phyloP scores from a whole-genome alignment of 2,329 filamentous ascomycete genomes.

The Calonectria fujianensis region DNA sequence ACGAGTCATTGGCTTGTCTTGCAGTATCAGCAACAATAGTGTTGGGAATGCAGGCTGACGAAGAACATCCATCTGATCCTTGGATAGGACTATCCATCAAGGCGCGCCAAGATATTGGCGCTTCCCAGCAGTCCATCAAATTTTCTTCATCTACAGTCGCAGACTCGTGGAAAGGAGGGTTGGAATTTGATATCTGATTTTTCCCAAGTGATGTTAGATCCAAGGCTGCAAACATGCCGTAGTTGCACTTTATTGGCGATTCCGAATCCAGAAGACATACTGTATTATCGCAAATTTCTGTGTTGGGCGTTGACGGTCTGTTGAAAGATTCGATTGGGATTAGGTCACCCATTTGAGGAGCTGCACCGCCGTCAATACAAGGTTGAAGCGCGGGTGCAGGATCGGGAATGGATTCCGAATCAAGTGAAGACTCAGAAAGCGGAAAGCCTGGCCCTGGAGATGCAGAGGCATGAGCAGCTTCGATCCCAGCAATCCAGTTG shows the following conservation, averaged over 20 bases:
- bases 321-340: neutral
- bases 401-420: neutral
- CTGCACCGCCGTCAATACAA: neutral
- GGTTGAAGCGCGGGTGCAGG: neutral
- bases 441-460: neutral
- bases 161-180: neutral
- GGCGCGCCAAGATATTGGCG: constrained; percentile 36
- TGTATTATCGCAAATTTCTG: neutral
- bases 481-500: constrained; percentile 24
- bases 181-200: neutral
- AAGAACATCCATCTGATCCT: neutral
- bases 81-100: constrained; percentile 41
- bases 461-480: neutral
- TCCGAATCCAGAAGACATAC: constrained; percentile 37
- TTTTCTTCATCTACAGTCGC: neutral
- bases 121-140: constrained; percentile 46
- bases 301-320: neutral
- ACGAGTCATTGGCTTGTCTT: constrained; percentile 9
- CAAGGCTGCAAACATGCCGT: constrained; percentile 33
- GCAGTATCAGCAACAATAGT: neutral
- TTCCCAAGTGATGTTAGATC: neutral
- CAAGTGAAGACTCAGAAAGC: neutral
- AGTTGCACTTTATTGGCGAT: constrained; percentile 18
- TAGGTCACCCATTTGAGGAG: neutral
- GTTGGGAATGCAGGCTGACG: neutral